Base-by-base conservation (phyloP, 1,284 basidiomycete species). In the Agaricales sp. region DNA sequence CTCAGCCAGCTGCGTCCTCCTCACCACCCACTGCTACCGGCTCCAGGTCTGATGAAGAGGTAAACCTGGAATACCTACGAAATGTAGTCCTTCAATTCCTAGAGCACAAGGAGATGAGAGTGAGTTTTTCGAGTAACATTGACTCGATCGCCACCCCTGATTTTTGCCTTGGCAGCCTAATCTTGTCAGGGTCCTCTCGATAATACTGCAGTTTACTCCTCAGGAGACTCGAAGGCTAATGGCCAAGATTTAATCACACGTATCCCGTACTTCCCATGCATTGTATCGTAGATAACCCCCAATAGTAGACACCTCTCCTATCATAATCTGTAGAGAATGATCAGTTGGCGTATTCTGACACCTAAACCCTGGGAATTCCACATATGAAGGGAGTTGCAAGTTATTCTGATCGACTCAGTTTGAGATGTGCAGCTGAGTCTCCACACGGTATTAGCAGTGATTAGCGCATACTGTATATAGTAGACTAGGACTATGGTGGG, bases 41-140 rank as follows among this genome's bases (percentile, higher is more conserved):
- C 4, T 54, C 49, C 30, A 68, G 69, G 45, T 74, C 76, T n/a
- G 87, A 92, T 21, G 92, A 94, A 59, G 92, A 94, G 53, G 77
- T 97, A 51, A 97, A 94, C 61, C 71, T 94, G n/a, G 93, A 97
- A 67, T 97, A 97, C 66, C 67, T 97, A 30, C 75, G 93, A 52
- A 97, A 96, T 64, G 88, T 96, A 25, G 90, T 96, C 48, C 62
- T 97, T 41, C 93, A 96, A 63, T 97, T 97, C 69, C 67, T 92
- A 47, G 89, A 92, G 62, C 82, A 91, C 65, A 88, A 87, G 59
- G 87, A 92, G 61, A 91, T 91, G 89, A 71, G 87, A 62, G 85
- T 86, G 55, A 62, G 81, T 67, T 3, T 44, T 16, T 14, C 61
- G 63, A 57, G 63, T 66, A n/a, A n/a, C n/a, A n/a, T n/a, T n/a